Conservation (phyloP, 2,329 filamentous ascomycete species). For the Pseudogymnoascus sp. region DNA sequence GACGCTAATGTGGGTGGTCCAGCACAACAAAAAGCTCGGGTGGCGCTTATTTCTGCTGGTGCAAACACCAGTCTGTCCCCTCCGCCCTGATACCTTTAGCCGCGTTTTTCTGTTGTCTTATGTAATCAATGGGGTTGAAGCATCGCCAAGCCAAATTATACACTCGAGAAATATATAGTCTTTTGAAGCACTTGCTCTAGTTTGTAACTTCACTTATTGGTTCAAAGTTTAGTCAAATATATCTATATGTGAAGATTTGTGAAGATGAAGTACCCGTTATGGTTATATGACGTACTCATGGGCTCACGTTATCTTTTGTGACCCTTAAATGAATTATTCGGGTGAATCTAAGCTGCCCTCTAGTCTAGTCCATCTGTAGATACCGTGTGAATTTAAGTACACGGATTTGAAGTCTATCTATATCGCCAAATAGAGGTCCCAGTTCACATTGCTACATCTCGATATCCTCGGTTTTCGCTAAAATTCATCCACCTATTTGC, state of each 20-base stretch:
- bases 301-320: background rate
- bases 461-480: background rate
- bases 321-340: background rate
- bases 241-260: background rate
- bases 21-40: background rate
- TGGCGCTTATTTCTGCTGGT: slow-evolving; percentile 6
- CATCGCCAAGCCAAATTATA: background rate
- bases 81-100: slow-evolving; percentile 7
- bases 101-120: background rate
- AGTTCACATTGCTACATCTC: background rate
- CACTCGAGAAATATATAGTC: background rate
- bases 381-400: background rate
- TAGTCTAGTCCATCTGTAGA: background rate
- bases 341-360: background rate
- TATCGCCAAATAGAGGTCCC: background rate
- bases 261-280: background rate
- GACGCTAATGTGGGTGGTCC: slow-evolving; percentile 7
- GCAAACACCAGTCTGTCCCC: slow-evolving; percentile 1
- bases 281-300: background rate
- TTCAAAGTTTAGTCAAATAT: background rate
- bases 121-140: background rate
- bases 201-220: background rate
- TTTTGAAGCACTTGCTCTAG: background rate
- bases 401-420: background rate
- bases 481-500: background rate